A percentile compares a stretch with the other conserved stretches of the same genome.
These are phyloP conservation scores for Solanum tarijense DNA, from an alignment of 257 asterid species.

Conservation along the genomic window DNA sequence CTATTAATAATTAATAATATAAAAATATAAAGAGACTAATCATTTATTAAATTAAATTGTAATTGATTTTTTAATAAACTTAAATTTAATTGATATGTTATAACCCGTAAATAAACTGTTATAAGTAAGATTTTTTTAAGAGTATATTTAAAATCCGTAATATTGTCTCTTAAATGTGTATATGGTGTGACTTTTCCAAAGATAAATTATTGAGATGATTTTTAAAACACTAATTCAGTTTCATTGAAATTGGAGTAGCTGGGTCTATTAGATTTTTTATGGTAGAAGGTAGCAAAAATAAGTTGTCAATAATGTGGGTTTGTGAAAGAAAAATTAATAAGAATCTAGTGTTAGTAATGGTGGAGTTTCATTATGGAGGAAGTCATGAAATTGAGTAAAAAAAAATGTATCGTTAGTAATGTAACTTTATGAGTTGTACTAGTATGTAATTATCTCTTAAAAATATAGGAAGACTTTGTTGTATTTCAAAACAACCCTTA, in stretches of 20 bases:
- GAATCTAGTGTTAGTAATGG: background rate
- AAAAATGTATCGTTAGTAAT: background rate
- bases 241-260: background rate
- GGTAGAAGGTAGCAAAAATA: background rate
- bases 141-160: no score
- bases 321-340: background rate
- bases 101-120: no score
- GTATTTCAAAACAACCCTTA: background rate
- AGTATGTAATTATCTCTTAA: background rate
- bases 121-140: no score
- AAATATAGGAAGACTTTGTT: background rate
- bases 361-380: background rate
- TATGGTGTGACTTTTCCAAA: background rate
- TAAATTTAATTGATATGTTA: no score
- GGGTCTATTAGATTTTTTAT: background rate
- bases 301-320: background rate
- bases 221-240: no score
- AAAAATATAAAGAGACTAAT: no score
- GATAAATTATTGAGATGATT: background rate
- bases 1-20: no score
- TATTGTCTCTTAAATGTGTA: no score
- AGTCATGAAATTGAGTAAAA: background rate
- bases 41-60: no score
- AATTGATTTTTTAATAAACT: no score
- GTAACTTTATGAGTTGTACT: background rate